Evolutionary conservation across 441 rosid genomes (phyloP).

Genomic region (Populus hybrid): DNA sequence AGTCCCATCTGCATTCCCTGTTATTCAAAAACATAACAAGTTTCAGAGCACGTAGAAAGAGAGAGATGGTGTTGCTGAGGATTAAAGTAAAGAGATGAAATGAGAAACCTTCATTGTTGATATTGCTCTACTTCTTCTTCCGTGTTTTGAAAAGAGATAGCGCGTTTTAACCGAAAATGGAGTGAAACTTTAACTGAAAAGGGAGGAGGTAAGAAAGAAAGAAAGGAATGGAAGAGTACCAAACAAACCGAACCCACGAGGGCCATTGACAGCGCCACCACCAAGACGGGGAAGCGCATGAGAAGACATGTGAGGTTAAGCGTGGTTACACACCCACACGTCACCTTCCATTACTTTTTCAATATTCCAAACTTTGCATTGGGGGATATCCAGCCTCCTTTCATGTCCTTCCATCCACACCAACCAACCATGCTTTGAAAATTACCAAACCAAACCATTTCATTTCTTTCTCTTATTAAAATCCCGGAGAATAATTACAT

Average conservation of each 20-base stretch:
- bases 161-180: not conserved
- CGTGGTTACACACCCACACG: conserved; percentile 7
- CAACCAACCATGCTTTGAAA: too few relatives aligned
- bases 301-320: conserved; percentile 25
- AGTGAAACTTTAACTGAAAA: conserved; percentile 49
- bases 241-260: conserved; percentile 7
- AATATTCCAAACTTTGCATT: too few relatives aligned
- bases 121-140: not conserved
- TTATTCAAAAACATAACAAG: conserved; percentile 4
- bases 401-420: too few relatives aligned
- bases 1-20: conserved; percentile 55
- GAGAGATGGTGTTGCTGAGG: too few relatives aligned
- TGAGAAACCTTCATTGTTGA: conserved; percentile 34
- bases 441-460: too few relatives aligned
- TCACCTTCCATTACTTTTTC: conserved; percentile 11
- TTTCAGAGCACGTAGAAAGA: too few relatives aligned
- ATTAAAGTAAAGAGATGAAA: not conserved
- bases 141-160: too few relatives aligned
- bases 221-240: conserved; percentile 34
- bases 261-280: conserved; percentile 8
- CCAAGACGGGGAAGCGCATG: conserved; percentile 29
- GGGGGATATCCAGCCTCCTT: too few relatives aligned
- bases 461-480: too few relatives aligned
- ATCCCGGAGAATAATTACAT: too few relatives aligned
- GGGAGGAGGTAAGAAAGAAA: not conserved